Evolutionary conservation across 768 basidiomycete species (phyloP).

Genomic region (Tulasnella sp.): DNA sequence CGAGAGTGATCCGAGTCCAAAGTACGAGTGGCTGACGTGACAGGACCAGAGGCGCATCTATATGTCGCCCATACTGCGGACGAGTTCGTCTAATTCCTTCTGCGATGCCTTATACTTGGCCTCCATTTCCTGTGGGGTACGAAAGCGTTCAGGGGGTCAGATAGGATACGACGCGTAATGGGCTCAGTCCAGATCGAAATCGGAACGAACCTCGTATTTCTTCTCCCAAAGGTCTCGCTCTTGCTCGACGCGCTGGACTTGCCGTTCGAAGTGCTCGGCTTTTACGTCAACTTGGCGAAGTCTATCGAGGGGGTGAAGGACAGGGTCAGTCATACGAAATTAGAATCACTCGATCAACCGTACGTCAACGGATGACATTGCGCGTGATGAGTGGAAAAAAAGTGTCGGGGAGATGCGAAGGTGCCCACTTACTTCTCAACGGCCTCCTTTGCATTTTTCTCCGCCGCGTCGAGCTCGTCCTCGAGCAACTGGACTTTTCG

Average conservation of each 20-base stretch:
- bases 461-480: slow-evolving; percentile 91
- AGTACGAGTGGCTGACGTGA: not conserved
- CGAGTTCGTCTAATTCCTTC: slow-evolving; percentile 79
- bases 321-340: not conserved
- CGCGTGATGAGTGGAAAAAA: not conserved
- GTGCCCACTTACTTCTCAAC: slow-evolving; percentile 80
- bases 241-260: slow-evolving; percentile 77
- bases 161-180: not conserved
- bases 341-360: not conserved
- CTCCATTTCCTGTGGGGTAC: slow-evolving; percentile 55
- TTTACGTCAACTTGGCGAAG: slow-evolving; percentile 96
- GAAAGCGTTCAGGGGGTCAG: slow-evolving; percentile 6
- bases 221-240: slow-evolving; percentile 93
- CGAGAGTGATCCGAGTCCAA: not conserved
- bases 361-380: not conserved
- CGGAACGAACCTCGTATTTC: slow-evolving; percentile 77
- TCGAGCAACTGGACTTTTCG: slow-evolving; percentile 90
- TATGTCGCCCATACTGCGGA: slow-evolving; percentile 66
- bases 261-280: slow-evolving; percentile 96
- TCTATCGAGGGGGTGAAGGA: slow-evolving; percentile 43
- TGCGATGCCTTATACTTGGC: slow-evolving; percentile 71
- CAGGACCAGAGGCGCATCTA: slow-evolving; percentile 34
- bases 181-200: not conserved
- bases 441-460: slow-evolving; percentile 95
- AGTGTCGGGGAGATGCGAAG: not conserved